Conservation (phyloP, 2,329 filamentous ascomycete genomes). For the Metarhizium sp. region DNA sequence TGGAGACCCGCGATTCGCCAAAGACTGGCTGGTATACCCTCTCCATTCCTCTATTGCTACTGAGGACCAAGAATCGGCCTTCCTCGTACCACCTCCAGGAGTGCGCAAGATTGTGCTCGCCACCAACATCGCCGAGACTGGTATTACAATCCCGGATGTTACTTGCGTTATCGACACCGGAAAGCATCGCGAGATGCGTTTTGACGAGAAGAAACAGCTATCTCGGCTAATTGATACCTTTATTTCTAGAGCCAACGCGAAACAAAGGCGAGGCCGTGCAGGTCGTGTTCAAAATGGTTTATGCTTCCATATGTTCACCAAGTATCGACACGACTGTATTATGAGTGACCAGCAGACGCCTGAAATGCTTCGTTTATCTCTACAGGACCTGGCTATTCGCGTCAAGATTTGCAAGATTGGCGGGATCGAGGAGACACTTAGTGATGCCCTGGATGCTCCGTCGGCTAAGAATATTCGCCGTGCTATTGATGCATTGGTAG, state of each 20-base stretch:
- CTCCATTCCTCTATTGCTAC: conserved; percentile 92
- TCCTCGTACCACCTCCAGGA: conserved; percentile 72
- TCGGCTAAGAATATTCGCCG: conserved; percentile 86
- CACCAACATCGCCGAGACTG: conserved; percentile 97
- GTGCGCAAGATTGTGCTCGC: conserved; percentile 88
- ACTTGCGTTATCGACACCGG: conserved; percentile 95
- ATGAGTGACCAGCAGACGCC: conserved; percentile 92
- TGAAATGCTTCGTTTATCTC: conserved; percentile 86
- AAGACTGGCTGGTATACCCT: conserved; percentile 77
- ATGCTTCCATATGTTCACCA: conserved; percentile 94
- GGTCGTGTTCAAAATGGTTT: conserved; percentile 91
- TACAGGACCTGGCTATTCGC: conserved; percentile 90
- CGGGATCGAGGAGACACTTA: conserved; percentile 81
- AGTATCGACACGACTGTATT: conserved; percentile 71
- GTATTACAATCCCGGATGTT: conserved; percentile 96
- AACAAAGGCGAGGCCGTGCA: conserved; percentile 86
- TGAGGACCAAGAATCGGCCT: conserved; percentile 92
- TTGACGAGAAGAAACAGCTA: conserved; percentile 85
- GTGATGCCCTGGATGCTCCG: conserved; percentile 81
- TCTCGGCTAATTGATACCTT: conserved; percentile 90
- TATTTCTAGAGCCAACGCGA: conserved; percentile 90
- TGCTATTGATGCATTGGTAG: conserved; percentile 85
- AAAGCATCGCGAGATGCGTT: conserved; percentile 95
- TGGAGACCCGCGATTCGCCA: conserved; percentile 65
- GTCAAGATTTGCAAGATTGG: conserved; percentile 97